Percentiles rank a stretch among this genome's conserved stretches.
Conservation (phyloP, 2,329 filamentous ascomycete genomes). For the Akanthomyces lecanii region DNA sequence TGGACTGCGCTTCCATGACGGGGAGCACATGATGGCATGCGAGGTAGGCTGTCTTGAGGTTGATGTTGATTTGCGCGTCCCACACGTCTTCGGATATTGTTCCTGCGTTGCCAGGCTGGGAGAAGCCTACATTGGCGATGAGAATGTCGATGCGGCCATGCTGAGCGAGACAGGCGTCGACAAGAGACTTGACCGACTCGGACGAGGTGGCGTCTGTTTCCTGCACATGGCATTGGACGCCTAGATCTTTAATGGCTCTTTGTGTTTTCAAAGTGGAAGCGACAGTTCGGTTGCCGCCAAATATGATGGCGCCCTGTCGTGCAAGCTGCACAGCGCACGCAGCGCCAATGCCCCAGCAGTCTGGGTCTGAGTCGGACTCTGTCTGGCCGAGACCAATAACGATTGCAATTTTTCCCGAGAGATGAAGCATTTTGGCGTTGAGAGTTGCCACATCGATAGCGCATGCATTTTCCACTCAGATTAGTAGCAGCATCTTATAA, state of each 20-base stretch:
- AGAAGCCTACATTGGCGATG: slow-evolving; percentile 57
- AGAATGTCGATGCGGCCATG: slow-evolving; percentile 57
- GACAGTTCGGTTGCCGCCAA: slow-evolving; percentile 46
- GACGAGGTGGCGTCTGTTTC: slow-evolving; percentile 49
- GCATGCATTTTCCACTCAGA: not conserved
- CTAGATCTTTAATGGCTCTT: slow-evolving; percentile 33
- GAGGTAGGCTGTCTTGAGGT: slow-evolving; percentile 53
- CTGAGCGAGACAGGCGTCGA: slow-evolving; percentile 47
- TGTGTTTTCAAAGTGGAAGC: slow-evolving; percentile 36
- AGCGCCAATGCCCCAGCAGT: slow-evolving; percentile 47
- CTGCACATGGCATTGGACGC: slow-evolving; percentile 36
- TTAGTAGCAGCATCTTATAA: not conserved
- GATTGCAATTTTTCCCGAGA: slow-evolving; percentile 41
- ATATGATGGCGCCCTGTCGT: slow-evolving; percentile 44
- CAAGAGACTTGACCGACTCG: slow-evolving; percentile 46
- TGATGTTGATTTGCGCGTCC: slow-evolving; percentile 51
- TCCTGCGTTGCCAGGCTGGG: slow-evolving; percentile 48
- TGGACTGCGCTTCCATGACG: slow-evolving; percentile 47
- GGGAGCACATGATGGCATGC: slow-evolving; percentile 49
- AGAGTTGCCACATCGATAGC: not conserved
- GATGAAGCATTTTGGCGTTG: slow-evolving; percentile 30
- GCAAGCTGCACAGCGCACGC: slow-evolving; percentile 46
- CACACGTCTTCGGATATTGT: slow-evolving; percentile 45
- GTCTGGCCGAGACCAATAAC: slow-evolving; percentile 44
- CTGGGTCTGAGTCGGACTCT: slow-evolving; percentile 28